These are phyloP conservation scores for Ormosia semicastrata DNA, from an alignment of 306 rosid genomes.

Conservation along the genomic window DNA sequence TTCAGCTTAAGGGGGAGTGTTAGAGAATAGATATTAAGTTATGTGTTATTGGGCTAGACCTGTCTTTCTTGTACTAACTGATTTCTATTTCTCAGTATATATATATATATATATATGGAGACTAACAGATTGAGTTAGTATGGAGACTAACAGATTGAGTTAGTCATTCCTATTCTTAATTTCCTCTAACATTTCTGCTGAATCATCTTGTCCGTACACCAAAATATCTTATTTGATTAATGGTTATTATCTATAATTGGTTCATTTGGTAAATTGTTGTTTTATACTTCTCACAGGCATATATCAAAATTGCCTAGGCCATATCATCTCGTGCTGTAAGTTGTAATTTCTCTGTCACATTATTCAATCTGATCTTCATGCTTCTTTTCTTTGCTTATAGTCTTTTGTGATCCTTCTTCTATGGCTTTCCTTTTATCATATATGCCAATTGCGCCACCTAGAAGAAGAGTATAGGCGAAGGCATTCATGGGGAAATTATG, in stretches of 20 bases:
- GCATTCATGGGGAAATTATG: neutral
- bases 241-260: neutral
- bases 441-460: neutral
- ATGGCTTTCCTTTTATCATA: constrained; percentile 15
- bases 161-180: no score
- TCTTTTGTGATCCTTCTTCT: constrained; percentile 16
- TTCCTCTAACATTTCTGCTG: neutral
- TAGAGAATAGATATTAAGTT: no score
- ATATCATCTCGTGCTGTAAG: constrained; percentile 92
- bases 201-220: neutral
- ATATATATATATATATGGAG: no score
- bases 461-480: neutral
- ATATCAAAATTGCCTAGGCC: constrained; percentile 95
- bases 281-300: constrained; percentile 60
- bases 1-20: no score
- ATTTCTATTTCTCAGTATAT: no score
- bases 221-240: constrained; percentile 3
- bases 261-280: neutral
- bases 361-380: neutral
- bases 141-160: no score
- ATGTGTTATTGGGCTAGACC: no score
- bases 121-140: no score
- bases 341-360: constrained; percentile 20
- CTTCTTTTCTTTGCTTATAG: constrained; percentile 22
- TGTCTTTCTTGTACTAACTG: no score